Evolutionary conservation across 306 rosid species (phyloP).

Genomic region (Glycine soja): DNA sequence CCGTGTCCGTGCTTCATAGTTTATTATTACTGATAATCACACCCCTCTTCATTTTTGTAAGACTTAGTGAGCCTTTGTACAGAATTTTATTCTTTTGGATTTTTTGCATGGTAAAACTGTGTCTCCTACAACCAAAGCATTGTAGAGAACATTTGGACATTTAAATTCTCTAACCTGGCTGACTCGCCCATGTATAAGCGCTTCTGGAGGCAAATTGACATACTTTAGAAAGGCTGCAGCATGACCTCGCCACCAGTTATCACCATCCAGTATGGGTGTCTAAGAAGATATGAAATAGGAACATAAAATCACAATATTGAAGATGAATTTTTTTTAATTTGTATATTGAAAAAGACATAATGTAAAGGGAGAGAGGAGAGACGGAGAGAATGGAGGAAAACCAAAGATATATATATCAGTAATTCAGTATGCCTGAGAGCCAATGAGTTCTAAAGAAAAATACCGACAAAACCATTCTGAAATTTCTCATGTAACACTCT

Average conservation of each 20-base stretch:
- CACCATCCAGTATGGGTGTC: slow-evolving; percentile 85
- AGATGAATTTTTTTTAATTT: slow-evolving; percentile 10
- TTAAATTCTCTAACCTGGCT: slow-evolving; percentile 72
- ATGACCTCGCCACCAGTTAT: slow-evolving; percentile 98
- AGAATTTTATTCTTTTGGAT: slow-evolving; percentile 13
- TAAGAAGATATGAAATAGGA: slow-evolving; percentile 49
- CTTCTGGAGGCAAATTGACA: slow-evolving; percentile 74
- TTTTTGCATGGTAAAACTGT: slow-evolving; percentile 30
- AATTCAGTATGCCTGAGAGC: background rate
- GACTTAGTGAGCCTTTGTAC: background rate
- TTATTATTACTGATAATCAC: background rate
- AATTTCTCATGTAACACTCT: slow-evolving; percentile 7
- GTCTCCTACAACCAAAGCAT: slow-evolving; percentile 22
- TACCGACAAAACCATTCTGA: slow-evolving; percentile 36
- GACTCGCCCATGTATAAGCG: slow-evolving; percentile 83
- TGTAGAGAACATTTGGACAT: slow-evolving; percentile 38
- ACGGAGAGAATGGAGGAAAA: slow-evolving; percentile 4
- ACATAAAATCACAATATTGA: slow-evolving; percentile 29
- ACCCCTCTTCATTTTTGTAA: slow-evolving; percentile 26
- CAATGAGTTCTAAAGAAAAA: slow-evolving; percentile 15
- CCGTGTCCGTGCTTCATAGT: no score
- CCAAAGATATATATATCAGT: background rate
- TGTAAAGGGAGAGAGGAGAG: slow-evolving; percentile 6
- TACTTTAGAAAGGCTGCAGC: slow-evolving; percentile 90
- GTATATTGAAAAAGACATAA: slow-evolving; percentile 20